phyloP scores from a whole-genome alignment of 192 early-diverging fungal species.

The Coemansia brasiliensis region DNA sequence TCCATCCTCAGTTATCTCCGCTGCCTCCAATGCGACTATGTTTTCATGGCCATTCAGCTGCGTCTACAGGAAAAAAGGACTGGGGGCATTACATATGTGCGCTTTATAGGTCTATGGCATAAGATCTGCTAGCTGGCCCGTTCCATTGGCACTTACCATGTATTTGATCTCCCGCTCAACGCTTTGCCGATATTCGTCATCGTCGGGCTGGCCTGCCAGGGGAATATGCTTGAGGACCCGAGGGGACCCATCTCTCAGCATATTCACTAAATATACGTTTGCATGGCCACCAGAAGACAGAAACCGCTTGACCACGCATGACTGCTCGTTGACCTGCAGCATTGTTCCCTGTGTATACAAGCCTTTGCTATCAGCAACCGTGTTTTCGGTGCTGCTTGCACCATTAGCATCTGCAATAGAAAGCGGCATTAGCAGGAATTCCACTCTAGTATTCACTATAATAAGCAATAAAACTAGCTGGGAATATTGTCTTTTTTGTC shows the following conservation, averaged over 20 bases:
- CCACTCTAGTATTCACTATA: no score
- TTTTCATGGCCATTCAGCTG: constrained; percentile 74
- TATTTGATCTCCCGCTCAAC: constrained; percentile 73
- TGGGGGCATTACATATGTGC: no score
- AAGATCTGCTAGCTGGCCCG: not conserved
- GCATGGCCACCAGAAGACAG: constrained; percentile 72
- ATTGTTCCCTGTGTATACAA: constrained; percentile 40
- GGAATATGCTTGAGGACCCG: constrained; percentile 80
- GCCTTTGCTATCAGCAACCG: constrained; percentile 9
- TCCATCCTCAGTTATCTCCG: constrained; percentile 61
- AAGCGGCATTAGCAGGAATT: not conserved
- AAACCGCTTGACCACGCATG: constrained; percentile 48
- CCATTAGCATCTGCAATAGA: not conserved
- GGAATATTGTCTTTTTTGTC: no score
- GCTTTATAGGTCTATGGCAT: no score
- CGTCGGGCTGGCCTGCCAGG: constrained; percentile 58
- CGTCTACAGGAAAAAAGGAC: constrained; percentile 41
- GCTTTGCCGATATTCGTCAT: constrained; percentile 61
- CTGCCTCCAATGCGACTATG: constrained; percentile 80
- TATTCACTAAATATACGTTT: constrained; percentile 80
- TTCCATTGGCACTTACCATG: constrained; percentile 56
- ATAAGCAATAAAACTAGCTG: no score
- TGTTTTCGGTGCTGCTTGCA: not conserved
- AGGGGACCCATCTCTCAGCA: constrained; percentile 53
- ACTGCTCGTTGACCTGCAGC: constrained; percentile 36